These are phyloP conservation scores for Tuber magnatum DNA, from an alignment of 495 filamentous ascomycete genomes.

Conservation along the genomic window DNA sequence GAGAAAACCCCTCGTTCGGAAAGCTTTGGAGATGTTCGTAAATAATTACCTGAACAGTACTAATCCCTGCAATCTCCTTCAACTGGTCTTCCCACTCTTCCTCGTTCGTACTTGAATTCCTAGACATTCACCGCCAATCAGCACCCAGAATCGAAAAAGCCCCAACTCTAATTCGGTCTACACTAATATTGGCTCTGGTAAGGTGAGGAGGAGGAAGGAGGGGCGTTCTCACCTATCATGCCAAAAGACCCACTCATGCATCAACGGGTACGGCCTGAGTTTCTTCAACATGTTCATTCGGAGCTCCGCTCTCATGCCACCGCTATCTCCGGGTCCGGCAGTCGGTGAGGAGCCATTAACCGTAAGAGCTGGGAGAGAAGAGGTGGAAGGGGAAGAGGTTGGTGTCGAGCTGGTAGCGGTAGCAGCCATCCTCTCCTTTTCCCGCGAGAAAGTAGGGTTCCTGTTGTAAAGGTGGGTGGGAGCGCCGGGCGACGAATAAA, in stretches of 20 bases:
- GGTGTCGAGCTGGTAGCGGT: constrained; percentile 20
- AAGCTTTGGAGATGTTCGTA: not conserved
- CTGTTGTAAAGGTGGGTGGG: not conserved
- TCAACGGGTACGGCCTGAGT: constrained; percentile 37
- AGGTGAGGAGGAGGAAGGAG: not conserved
- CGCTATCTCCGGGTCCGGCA: constrained; percentile 13
- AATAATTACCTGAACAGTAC: constrained; percentile 35
- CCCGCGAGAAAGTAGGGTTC: not conserved
- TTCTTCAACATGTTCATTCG: constrained; percentile 41
- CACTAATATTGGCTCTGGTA: not conserved
- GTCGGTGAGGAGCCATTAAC: constrained; percentile 30
- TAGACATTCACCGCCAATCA: constrained; percentile 10
- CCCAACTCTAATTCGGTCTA: not conserved
- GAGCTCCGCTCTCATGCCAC: constrained; percentile 35
- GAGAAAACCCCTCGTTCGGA: not conserved
- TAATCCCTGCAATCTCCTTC: constrained; percentile 41
- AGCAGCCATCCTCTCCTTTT: constrained; percentile 22
- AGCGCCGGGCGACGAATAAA: constrained; percentile 20
- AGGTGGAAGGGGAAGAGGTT: constrained; percentile 23
- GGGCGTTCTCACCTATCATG: constrained; percentile 35
- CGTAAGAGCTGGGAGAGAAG: constrained; percentile 30
- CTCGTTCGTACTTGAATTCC: constrained; percentile 32
- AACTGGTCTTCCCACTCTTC: constrained; percentile 40
- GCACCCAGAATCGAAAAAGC: not conserved
- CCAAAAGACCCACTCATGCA: constrained; percentile 42